A percentile compares a stretch with the other conserved stretches of the same genome.
phyloP scores from a whole-genome alignment of 2,329 filamentous ascomycete genomes.

The Ophiostoma populinum region DNA sequence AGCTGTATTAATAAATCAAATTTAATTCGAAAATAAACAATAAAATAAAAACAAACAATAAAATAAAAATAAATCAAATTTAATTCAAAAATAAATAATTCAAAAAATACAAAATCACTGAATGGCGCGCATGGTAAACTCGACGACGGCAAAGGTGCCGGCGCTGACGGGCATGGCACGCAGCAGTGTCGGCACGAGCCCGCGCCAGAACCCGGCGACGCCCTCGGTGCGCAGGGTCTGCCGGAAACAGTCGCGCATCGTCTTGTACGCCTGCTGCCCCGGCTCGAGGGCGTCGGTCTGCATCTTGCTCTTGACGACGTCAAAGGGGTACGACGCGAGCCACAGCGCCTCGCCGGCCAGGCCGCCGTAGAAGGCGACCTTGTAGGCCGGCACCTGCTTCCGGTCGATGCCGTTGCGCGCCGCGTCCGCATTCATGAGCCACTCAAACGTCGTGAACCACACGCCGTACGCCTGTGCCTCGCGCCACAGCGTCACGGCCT shows the following conservation, averaged over 20 bases:
- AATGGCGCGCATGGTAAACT: slow-evolving; percentile 47
- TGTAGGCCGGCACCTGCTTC: slow-evolving; percentile 62
- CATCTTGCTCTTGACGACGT: slow-evolving; percentile 99
- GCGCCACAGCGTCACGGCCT: slow-evolving; percentile 67
- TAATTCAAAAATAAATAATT: too few species aligned
- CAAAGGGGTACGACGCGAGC: slow-evolving; percentile 85
- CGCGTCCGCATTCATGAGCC: slow-evolving; percentile 83
- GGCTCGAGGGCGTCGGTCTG: slow-evolving; percentile 83
- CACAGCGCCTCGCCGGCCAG: slow-evolving; percentile 87
- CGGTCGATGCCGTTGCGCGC: slow-evolving; percentile 58
- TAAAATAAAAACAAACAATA: not conserved
- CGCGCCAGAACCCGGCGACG: slow-evolving; percentile 79
- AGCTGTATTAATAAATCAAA: slow-evolving; percentile 26
- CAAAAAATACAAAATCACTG: too few species aligned
- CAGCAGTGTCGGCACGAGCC: slow-evolving; percentile 73
- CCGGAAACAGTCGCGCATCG: slow-evolving; percentile 77
- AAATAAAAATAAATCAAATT: too few species aligned
- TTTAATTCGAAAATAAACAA: not conserved
- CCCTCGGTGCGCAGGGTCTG: slow-evolving; percentile 70
- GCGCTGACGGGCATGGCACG: slow-evolving; percentile 96
- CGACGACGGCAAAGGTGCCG: slow-evolving; percentile 83
- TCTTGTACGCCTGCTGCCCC: slow-evolving; percentile 48
- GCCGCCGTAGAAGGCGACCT: slow-evolving; percentile 83
- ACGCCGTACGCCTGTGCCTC: slow-evolving; percentile 90
- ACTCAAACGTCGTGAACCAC: slow-evolving; percentile 94